Evolutionary conservation across 345 rosid species (phyloP), one percentile per base, ranked within the genome.

Genomic region (Pistacia vera): DNA sequence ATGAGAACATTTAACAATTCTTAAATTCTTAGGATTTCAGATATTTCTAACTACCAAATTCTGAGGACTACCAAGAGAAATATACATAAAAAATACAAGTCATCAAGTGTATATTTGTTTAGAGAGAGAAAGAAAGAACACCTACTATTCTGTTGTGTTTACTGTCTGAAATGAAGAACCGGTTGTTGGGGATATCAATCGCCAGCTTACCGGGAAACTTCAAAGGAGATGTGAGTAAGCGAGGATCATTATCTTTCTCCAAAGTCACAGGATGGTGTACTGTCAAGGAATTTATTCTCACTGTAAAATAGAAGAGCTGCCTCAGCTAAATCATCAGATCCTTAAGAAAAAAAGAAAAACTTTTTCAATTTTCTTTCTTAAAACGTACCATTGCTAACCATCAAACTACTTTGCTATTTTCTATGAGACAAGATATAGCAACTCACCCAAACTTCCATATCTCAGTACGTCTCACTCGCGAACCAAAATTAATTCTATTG

Each of bases 191-290:
- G 55, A 83, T 75, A 85, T 95, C 99, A 76, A 93, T 78, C 0
- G 94, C 96, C 87, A 95, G 80, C 87, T 95, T 95, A 69, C 99
- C 96, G 3, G 97, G 99, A 85, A 90, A 93, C 86, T 95, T 95
- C 87, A 95, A 75, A 63, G 96, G 99, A 78, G 98, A 93, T 17
- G 89, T 82, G 30, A 83, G 75, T 63, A 91, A 85, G 77, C 94
- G 94, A 38, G 93, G 90, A 83, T 93, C 98, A 0, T 86, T 95
- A 76, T 91, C 89, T 85, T 90, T 93, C 87, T 93, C 98, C 86
- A 93, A 86, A 57, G 81, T 86, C 83, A 84, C 56, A 63, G 98
- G 96, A 79, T 2, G 94, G 91, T 71, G 81, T 69, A 77, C 78
- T 84, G 79, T 93, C 89, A 60, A 95, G 86, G 70, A 87, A 68